Base-by-base conservation (phyloP, 345 rosid genomes). In the Euphorbia pulcherrima region DNA sequence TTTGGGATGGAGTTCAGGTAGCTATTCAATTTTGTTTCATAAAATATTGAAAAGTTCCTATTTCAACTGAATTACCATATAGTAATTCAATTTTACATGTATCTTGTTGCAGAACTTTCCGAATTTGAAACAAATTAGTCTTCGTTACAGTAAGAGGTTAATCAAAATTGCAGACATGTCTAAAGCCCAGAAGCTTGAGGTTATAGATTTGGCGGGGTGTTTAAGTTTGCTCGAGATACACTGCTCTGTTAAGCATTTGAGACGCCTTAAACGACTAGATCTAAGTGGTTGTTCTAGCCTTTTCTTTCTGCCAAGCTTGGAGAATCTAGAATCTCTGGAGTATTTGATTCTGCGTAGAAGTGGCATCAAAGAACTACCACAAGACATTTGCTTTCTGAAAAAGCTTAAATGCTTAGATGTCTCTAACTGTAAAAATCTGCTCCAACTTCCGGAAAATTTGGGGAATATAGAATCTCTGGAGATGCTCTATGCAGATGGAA, bases 1-100 rank as follows among this genome's bases (percentile, higher is more conserved):
- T 53, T 11, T 66, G 57, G 62, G 27, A 67, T 8, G 50, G 51
- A 7, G 57, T 13, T 26, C 52, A 67, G 53, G 70, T 55, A 65
- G 62, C 48, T 44, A n/a, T n/a, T n/a, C n/a, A n/a, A n/a, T 1
- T 20, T 0, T 20, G 20, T 53, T 6, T 0, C 28, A 41, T 41
- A 8, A 61, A 12, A 21, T 39, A 9, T 30, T 6, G 39, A 4
- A 3, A 2, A 7, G 4, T 33, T n/a, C n/a, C 7, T 33, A 33
- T 33, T 33, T 33, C 3, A 33, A 33, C n/a, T n/a, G n/a, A n/a
- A n/a, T n/a, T n/a, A n/a, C n/a, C n/a, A n/a, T n/a, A n/a, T n/a
- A n/a, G n/a, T n/a, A n/a, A n/a, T n/a, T n/a, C n/a, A n/a, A n/a
- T n/a, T n/a, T n/a, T n/a, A n/a, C n/a, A n/a, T n/a, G n/a, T n/a